These are phyloP conservation scores for Trichoderma aggressivum DNA, from an alignment of 2,329 filamentous ascomycete species.

Conservation along the genomic window DNA sequence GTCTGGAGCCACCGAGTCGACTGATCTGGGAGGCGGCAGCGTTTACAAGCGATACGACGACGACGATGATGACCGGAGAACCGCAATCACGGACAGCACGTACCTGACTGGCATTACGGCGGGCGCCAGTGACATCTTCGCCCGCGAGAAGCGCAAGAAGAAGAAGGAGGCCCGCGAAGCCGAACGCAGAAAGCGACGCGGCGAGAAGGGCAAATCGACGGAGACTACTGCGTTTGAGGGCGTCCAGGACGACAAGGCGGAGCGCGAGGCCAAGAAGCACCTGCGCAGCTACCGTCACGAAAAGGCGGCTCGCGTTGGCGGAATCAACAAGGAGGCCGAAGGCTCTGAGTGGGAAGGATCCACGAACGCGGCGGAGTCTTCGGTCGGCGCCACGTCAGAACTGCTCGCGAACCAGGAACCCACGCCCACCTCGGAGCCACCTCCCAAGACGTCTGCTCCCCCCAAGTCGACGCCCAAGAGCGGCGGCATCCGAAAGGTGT, in stretches of 20 bases:
- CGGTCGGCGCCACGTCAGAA: constrained; percentile 57
- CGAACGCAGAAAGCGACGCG: constrained; percentile 31
- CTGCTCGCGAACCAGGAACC: constrained; percentile 56
- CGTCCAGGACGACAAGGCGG: constrained; percentile 61
- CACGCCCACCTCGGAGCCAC: constrained; percentile 54
- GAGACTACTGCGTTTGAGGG: constrained; percentile 54
- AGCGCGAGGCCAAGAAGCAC: constrained; percentile 62
- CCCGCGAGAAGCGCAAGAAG: constrained; percentile 55
- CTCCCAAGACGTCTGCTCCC: constrained; percentile 38
- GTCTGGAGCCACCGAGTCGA: constrained; percentile 76
- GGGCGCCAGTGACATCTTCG: constrained; percentile 53
- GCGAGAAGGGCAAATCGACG: constrained; percentile 41
- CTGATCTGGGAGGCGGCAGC: constrained; percentile 82
- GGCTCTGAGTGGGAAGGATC: constrained; percentile 75
- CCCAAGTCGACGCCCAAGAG: constrained; percentile 22
- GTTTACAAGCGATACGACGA: constrained; percentile 71
- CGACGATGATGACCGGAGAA: constrained; percentile 43
- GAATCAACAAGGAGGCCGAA: constrained; percentile 79
- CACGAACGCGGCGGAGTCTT: constrained; percentile 63
- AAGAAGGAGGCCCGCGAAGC: constrained; percentile 48
- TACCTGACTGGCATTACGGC: constrained; percentile 55
- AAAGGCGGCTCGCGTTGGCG: constrained; percentile 80
- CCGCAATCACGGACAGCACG: constrained; percentile 44
- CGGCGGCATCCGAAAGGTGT: constrained; percentile 59
- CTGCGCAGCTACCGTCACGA: constrained; percentile 83